Percentiles rank a stretch among this genome's conserved stretches.
Evolutionary conservation across 2,329 filamentous ascomycete genomes (phyloP).

Genomic region (Sclerotiophoma versabilis): DNA sequence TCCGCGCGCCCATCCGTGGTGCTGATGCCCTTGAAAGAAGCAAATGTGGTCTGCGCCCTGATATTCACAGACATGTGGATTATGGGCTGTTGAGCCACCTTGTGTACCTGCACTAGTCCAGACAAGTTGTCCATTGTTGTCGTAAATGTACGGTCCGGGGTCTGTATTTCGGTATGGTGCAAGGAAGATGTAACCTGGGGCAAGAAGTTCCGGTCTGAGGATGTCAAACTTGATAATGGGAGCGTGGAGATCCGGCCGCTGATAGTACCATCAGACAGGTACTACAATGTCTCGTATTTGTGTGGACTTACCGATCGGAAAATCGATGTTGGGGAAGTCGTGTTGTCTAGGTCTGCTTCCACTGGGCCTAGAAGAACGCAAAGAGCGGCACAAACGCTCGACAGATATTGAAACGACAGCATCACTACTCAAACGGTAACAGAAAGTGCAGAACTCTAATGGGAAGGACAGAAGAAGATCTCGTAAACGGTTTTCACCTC

Average conservation of each 20-base stretch:
- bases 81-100: slow-evolving; percentile 15
- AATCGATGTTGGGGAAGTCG: slow-evolving; percentile 9
- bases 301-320: slow-evolving; percentile 11
- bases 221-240: slow-evolving; percentile 15
- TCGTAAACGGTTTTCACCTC: slow-evolving; percentile 5
- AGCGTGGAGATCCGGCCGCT: slow-evolving; percentile 17
- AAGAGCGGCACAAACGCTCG: slow-evolving; percentile 5
- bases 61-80: slow-evolving; percentile 14
- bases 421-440: slow-evolving; percentile 1
- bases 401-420: slow-evolving; percentile 9
- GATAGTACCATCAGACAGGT: slow-evolving; percentile 2
- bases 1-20: slow-evolving; percentile 14
- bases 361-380: not conserved
- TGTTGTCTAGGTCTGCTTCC: slow-evolving; percentile 10
- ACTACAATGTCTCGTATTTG: not conserved
- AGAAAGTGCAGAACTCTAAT: not conserved
- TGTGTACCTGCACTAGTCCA: slow-evolving; percentile 13
- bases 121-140: slow-evolving; percentile 11
- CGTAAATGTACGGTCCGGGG: slow-evolving; percentile 15
- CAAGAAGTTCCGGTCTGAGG: slow-evolving; percentile 8
- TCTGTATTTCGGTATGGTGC: slow-evolving; percentile 11
- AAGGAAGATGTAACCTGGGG: slow-evolving; percentile 16
- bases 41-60: slow-evolving; percentile 15
- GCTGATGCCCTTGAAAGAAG: slow-evolving; percentile 14
- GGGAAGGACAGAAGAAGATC: not conserved